Conservation (phyloP, 495 filamentous ascomycete genomes). For the Daldinia bambusicola region DNA sequence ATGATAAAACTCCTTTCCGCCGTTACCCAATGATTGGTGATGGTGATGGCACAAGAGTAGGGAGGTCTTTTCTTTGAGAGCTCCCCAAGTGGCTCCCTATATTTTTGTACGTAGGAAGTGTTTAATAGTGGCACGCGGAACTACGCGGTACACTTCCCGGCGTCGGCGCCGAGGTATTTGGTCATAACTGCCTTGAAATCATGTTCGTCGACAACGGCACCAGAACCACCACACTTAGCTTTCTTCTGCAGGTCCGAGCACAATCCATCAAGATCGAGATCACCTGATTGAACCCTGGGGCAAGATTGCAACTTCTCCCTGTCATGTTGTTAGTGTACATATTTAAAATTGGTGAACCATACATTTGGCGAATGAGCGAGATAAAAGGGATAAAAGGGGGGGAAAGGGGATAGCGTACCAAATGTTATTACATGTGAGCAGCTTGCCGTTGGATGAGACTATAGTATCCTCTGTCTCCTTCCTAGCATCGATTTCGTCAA, state of each 20-base stretch:
- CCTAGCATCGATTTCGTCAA: constrained; percentile 76
- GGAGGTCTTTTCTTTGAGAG: not conserved
- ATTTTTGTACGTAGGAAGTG: constrained; percentile 11
- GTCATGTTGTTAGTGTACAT: constrained; percentile 21
- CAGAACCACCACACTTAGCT: constrained; percentile 92
- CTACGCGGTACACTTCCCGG: constrained; percentile 27
- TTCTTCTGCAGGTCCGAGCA: constrained; percentile 96
- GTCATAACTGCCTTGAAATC: constrained; percentile 87
- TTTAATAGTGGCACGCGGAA: not conserved
- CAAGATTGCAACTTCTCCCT: constrained; percentile 94
- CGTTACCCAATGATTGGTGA: constrained; percentile 35
- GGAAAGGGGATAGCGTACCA: constrained; percentile 70
- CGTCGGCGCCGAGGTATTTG: constrained; percentile 55
- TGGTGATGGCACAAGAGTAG: constrained; percentile 37
- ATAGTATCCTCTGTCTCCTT: constrained; percentile 76
- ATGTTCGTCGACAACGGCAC: constrained; percentile 88
- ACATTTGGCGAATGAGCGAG: not conserved
- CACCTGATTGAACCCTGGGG: constrained; percentile 84
- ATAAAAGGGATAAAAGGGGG: not conserved
- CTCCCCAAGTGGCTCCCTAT: constrained; percentile 1
- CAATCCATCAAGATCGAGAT: constrained; percentile 90
- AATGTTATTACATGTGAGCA: constrained; percentile 88
- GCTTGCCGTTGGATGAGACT: constrained; percentile 62
- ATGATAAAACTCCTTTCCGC: constrained; percentile 35
- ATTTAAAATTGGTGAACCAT: constrained; percentile 31